A percentile compares a stretch with the other conserved stretches of the same genome.
These are phyloP conservation scores for Pythium monospermum DNA, from an alignment of 352 stramenopile genomes.

Conservation along the genomic window DNA sequence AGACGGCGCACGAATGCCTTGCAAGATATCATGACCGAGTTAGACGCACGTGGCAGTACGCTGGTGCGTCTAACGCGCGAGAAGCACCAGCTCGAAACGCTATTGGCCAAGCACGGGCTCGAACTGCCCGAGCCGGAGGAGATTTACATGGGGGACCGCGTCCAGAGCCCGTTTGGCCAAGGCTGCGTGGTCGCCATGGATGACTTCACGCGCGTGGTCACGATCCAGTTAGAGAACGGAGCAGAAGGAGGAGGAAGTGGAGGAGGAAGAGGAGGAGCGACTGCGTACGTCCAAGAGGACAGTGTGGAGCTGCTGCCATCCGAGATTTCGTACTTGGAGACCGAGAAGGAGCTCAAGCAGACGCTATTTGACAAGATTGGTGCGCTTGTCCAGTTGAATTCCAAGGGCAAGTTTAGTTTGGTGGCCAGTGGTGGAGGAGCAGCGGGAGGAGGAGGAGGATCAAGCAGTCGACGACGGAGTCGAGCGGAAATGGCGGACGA, in stretches of 20 bases:
- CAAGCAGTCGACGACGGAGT: slow-evolving; percentile 9
- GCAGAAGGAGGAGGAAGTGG: too few relatives aligned
- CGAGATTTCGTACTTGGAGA: slow-evolving; percentile 46
- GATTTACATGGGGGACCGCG: slow-evolving; percentile 55
- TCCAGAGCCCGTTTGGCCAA: slow-evolving; percentile 40
- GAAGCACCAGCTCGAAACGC: slow-evolving; percentile 51
- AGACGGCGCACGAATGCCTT: slow-evolving; percentile 63
- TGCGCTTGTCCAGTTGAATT: slow-evolving; percentile 34
- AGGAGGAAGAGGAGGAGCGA: too few relatives aligned
- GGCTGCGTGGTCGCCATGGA: slow-evolving; percentile 39
- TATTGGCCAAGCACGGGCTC: slow-evolving; percentile 36
- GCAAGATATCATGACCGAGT: slow-evolving; percentile 78
- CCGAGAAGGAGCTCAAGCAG: slow-evolving; percentile 50
- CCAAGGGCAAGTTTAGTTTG: slow-evolving; percentile 40
- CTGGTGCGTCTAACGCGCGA: slow-evolving; percentile 59
- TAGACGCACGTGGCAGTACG: slow-evolving; percentile 47
- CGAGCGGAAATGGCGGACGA: slow-evolving; percentile 15
- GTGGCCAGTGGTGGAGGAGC: slow-evolving; percentile 11
- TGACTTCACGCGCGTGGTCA: slow-evolving; percentile 34
- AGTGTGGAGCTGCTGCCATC: slow-evolving; percentile 46
- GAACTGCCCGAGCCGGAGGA: slow-evolving; percentile 55
- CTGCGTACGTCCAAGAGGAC: slow-evolving; percentile 56
- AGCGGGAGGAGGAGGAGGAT: slow-evolving; percentile 1
- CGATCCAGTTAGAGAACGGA: slow-evolving; percentile 38
- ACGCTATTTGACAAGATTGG: slow-evolving; percentile 71